Conservation (phyloP, 1,139 yeast species). For the Candida mesenterica region DNA sequence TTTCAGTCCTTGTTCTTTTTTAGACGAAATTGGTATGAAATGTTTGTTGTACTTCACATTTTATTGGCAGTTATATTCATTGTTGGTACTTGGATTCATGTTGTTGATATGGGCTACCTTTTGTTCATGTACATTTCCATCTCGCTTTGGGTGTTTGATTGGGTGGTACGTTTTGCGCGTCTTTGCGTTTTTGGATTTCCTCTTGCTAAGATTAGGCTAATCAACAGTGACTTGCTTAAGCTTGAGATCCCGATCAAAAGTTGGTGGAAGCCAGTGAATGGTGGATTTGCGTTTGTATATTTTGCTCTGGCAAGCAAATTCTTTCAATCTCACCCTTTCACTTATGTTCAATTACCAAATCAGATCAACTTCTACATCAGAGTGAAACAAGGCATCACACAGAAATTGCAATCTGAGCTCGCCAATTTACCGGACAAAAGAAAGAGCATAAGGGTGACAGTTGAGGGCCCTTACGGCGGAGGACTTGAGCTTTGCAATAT, state of each 20-base stretch:
- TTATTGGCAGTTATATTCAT: conserved; percentile 40
- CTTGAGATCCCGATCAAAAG: conserved; percentile 40
- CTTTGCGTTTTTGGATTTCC: conserved; percentile 40
- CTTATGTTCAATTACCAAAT: conserved; percentile 20
- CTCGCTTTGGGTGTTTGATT: conserved; percentile 46
- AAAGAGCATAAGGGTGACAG: conserved; percentile 31
- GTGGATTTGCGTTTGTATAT: conserved; percentile 52
- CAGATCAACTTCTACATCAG: conserved; percentile 32
- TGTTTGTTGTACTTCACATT: conserved; percentile 41
- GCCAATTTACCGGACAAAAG: conserved; percentile 23
- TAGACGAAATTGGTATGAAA: conserved; percentile 45
- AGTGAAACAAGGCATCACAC: conserved; percentile 39
- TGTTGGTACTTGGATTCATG: conserved; percentile 44
- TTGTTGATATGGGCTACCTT: conserved; percentile 37
- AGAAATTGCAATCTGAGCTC: conserved; percentile 25
- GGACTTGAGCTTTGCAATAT: conserved; percentile 30
- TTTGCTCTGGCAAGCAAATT: conserved; percentile 35
- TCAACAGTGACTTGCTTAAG: conserved; percentile 40
- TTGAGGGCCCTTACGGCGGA: conserved; percentile 49
- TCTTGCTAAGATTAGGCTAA: conserved; percentile 30
- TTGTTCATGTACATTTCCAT: conserved; percentile 37
- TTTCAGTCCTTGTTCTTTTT: conserved; percentile 36
- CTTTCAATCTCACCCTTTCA: conserved; percentile 46
- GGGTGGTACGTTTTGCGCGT: conserved; percentile 36
- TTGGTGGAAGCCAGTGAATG: conserved; percentile 44